Evolutionary conservation across 805 yeast species (phyloP).

Genomic region (Metschnikowia similis): DNA sequence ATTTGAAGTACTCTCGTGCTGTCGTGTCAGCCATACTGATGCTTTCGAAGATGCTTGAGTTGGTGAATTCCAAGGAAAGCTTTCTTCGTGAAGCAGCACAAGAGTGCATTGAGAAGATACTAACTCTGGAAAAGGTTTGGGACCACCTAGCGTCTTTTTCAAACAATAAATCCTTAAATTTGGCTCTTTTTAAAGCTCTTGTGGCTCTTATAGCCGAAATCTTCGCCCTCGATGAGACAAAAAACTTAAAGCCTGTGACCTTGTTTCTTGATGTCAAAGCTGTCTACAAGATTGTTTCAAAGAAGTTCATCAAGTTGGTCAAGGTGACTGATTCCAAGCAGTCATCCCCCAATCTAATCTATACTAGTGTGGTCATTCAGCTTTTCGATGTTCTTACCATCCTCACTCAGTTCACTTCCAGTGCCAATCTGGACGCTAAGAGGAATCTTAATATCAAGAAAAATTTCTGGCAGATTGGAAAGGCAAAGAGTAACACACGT

Average conservation of each 20-base stretch:
- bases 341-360: conserved; percentile 29
- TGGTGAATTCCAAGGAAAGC: conserved; percentile 16
- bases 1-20: conserved; percentile 58
- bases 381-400: conserved; percentile 45
- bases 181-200: conserved; percentile 26
- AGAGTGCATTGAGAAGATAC: conserved; percentile 18
- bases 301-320: conserved; percentile 41
- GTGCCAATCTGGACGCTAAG: conserved; percentile 6
- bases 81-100: conserved; percentile 11
- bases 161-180: conserved; percentile 23
- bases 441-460: conserved; percentile 31
- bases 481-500: conserved; percentile 36
- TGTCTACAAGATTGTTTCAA: conserved; percentile 39
- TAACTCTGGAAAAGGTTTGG: conserved; percentile 33
- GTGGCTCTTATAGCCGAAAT: conserved; percentile 9
- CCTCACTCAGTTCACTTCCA: conserved; percentile 10
- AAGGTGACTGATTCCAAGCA: conserved; percentile 24
- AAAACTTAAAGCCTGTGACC: conserved; percentile 16
- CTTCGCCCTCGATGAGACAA: conserved; percentile 10
- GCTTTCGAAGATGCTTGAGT: conserved; percentile 31
- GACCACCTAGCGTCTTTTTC: conserved; percentile 25
- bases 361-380: conserved; percentile 44
- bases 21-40: conserved; percentile 47
- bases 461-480: conserved; percentile 51
- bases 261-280: conserved; percentile 18